Evolutionary conservation across 768 basidiomycete species (phyloP), one percentile per base, ranked within the genome.

Genomic region (Tephrocybe sp.): DNA sequence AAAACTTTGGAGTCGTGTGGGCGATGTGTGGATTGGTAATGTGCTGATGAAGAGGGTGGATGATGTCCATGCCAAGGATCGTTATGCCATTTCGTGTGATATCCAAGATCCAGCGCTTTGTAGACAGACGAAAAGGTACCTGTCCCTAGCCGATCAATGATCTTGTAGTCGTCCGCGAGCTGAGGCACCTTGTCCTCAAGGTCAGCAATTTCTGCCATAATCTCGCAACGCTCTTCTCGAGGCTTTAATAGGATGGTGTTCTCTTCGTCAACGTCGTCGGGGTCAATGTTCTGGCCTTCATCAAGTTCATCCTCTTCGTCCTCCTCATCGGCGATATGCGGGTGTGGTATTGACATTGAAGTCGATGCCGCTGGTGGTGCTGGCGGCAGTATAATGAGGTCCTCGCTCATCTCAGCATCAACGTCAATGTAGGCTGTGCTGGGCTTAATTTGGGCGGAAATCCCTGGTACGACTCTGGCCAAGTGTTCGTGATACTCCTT

Each of bases 111-210:
- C 55, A 94, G 67, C 0, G 94, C 97, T 61, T 98, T 97, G 78
- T 97, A 99, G n/a, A 99, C 97, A 9, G 94, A 94, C 0, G 95
- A 97, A 70, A 99, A 99, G 1, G 95, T 99, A 13, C 95, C 95
- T 46, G 94, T 97, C 12, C 97, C 97, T 0, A 99, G 79, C 1
- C 94, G 80, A 69, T 97, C 95, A 29, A 97, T 65, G 29, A 98
- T 73, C 42, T 72, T 78, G 73, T 95, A 98, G 55, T 88, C 75
- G 2, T 72, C 61, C 4, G 68, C 62, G 45, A 95, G 73, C n/a
- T 76, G 66, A 0, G 89, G 87, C 3, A 95, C 82, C 15, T 78
- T 75, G 1, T 69, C 63, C 53, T 83, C 70, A 22, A 97, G 78
- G 52, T 88, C 82, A 0, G 68, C 62, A 36, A 98, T 93, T 67